Base-by-base conservation (phyloP, 192 early-diverging fungal species). In the Backusella psychrophila region DNA sequence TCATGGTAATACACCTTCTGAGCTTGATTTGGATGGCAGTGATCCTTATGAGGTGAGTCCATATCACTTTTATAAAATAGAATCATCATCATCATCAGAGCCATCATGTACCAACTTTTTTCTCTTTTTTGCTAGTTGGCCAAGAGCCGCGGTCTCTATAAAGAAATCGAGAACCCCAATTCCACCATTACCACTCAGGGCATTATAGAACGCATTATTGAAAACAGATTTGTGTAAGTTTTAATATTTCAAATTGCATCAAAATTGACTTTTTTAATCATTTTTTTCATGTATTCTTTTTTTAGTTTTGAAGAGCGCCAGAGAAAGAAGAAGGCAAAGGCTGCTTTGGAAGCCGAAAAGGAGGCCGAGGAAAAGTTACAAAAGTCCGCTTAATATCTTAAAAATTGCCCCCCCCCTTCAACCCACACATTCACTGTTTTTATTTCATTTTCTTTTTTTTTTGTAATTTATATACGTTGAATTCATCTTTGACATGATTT, bases 161-260 rank as follows among this genome's bases (percentile, higher is more conserved):
- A 80, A 66, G 91, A 94, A 80, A 90, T 97, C 65, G 90, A 93
- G 46, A 91, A 94, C 52, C 91, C 93, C 34, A 84, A 87, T 31
- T 87, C 87, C 70, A 87, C 89, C 74, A 86, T 96, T 75, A 95
- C 95, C 14, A 96, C 96, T 21, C 89, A 93, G 59, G 85, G 89
- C 9, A 96, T 98, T 72, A 95, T 98, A 75, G 87, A 91, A 69
- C 89, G 96, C 34, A 97, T 98, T 79, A 91, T 98, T 71, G 92
- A 87, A 31, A 92, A 96, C 83, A 86, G 94, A 56, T 88, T 92
- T 74, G 75, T 92, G 86, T 96, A 88, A 80, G 91, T 82, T 39
- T 12, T 66, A 26, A 49, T 41, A 31, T 12, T 52, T 74, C 14
- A 31, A 71, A 71, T 8, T 29, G 4, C 6, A 19, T 9, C 8